Conservation (phyloP, 192 early-diverging fungal genomes). For the Coemansia sp. region DNA sequence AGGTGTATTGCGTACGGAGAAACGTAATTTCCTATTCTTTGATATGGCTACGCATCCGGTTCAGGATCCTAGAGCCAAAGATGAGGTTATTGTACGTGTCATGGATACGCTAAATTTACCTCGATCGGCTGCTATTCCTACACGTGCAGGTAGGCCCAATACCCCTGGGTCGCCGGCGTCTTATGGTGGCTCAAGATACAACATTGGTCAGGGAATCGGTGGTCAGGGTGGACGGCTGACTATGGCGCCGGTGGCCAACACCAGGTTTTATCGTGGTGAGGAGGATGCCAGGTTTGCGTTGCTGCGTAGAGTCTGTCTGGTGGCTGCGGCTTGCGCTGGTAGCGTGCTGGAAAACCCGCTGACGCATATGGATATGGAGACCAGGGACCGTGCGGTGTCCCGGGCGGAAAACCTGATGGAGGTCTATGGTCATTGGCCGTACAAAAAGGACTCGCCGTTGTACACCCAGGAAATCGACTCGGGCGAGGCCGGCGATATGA, state of each 20-base stretch:
- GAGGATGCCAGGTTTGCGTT: conserved; percentile 54
- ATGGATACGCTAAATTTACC: conserved; percentile 77
- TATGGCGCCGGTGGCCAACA: conserved; percentile 25
- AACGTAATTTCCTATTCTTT: conserved; percentile 92
- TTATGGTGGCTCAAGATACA: not conserved
- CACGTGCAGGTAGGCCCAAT: conserved; percentile 55
- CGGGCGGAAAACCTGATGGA: conserved; percentile 89
- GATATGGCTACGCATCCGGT: conserved; percentile 99
- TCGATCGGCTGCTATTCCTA: conserved; percentile 59
- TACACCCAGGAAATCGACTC: conserved; percentile 59
- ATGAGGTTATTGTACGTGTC: conserved; percentile 79
- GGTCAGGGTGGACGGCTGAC: conserved; percentile 33
- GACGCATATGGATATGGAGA: conserved; percentile 75
- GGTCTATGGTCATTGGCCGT: conserved; percentile 77
- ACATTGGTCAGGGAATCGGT: conserved; percentile 38
- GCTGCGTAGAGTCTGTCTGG: conserved; percentile 81
- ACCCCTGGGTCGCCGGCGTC: conserved; percentile 20
- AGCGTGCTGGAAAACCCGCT: conserved; percentile 98
- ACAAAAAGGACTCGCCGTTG: conserved; percentile 60
- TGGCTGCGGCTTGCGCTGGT: conserved; percentile 93
- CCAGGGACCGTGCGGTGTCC: conserved; percentile 83
- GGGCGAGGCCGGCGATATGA: conserved; percentile 49
- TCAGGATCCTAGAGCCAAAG: conserved; percentile 82
- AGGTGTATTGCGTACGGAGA: conserved; percentile 93
- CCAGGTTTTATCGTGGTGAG: conserved; percentile 40